phyloP scores from a whole-genome alignment of 2,329 filamentous ascomycete genomes.

The Alternaria longipes region DNA sequence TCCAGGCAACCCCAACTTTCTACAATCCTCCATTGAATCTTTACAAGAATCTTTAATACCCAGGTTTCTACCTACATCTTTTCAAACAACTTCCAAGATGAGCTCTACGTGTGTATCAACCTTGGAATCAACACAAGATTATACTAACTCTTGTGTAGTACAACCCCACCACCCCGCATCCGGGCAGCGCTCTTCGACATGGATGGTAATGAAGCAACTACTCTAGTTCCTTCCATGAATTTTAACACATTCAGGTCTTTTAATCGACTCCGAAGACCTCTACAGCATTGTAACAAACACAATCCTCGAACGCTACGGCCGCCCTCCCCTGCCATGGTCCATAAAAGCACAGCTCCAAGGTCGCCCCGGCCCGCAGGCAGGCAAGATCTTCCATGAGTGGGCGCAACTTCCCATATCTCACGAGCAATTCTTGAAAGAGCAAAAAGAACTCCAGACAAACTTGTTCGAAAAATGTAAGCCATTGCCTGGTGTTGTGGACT shows the following conservation, averaged over 20 bases:
- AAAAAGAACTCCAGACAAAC: constrained; percentile 70
- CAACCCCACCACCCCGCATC: constrained; percentile 69
- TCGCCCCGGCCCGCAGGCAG: constrained; percentile 65
- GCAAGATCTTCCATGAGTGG: constrained; percentile 78
- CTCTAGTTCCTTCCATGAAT: background rate
- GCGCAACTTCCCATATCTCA: constrained; percentile 80
- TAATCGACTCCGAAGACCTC: constrained; percentile 90
- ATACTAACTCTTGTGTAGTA: constrained; percentile 16
- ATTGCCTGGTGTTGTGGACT: constrained; percentile 76
- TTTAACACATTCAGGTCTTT: constrained; percentile 63
- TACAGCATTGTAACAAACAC: constrained; percentile 87
- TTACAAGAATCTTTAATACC: background rate
- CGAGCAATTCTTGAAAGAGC: constrained; percentile 71
- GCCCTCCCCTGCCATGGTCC: constrained; percentile 83
- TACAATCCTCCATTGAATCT: constrained; percentile 10
- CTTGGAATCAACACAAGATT: background rate
- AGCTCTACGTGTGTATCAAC: constrained; percentile 19
- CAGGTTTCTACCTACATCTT: background rate
- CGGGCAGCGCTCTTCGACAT: constrained; percentile 97
- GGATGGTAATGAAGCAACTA: constrained; percentile 66
- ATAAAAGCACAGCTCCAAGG: constrained; percentile 90
- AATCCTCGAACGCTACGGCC: constrained; percentile 77
- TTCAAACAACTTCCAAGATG: constrained; percentile 18
- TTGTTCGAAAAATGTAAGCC: constrained; percentile 79
- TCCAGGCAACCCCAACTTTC: constrained; percentile 21